Evolutionary conservation across 2,329 filamentous ascomycete species (phyloP), one percentile per base, ranked within the genome.

Genomic region (Epicoccum sorghinum): DNA sequence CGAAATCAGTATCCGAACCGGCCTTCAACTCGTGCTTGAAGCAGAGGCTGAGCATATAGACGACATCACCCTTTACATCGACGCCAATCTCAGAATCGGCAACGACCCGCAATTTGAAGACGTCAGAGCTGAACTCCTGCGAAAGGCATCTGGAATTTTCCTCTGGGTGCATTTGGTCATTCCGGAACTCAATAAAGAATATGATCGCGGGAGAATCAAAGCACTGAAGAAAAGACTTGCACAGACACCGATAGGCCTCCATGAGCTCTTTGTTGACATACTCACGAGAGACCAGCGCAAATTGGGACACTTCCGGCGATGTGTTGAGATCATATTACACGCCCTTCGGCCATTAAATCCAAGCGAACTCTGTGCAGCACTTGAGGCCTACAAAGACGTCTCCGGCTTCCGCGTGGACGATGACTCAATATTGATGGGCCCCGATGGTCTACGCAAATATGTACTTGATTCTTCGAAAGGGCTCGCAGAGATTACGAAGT

Each of bases 141-240:
- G 66, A 6, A 78, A 75, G 30, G 68, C 79, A 0, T 71, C 69
- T 3, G 77, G 78, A 0, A 65, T 82, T 4, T 81, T 82, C 49
- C 57, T 81, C 50, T 82, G 79, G 59, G 47, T 55, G 25, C 37
- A 53, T 9, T 47, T 61, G 1, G 59, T 61, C 4, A 33, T 55
- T 0, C 77, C 70, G 4, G 79, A 80, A 4, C 64, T 83, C 2
- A 80, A 82, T 39, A 72, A 74, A 38, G 77, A 78, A 52, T 73
- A 66, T 50, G 62, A 63, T 6, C 18, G 58, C 2, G 70, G 75
- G 24, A 61, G 66, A 0, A 58, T 75, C 0, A 57, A 68, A 24
- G 58, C 56, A 0, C 48, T 80, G 4, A 57, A 64, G 23, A 55
- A 67, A 47, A 66, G 64, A 53, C 69, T 82, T 2, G 14, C 62